Base-by-base conservation (phyloP, 495 filamentous ascomycete species). In the Penicillium desertorum region DNA sequence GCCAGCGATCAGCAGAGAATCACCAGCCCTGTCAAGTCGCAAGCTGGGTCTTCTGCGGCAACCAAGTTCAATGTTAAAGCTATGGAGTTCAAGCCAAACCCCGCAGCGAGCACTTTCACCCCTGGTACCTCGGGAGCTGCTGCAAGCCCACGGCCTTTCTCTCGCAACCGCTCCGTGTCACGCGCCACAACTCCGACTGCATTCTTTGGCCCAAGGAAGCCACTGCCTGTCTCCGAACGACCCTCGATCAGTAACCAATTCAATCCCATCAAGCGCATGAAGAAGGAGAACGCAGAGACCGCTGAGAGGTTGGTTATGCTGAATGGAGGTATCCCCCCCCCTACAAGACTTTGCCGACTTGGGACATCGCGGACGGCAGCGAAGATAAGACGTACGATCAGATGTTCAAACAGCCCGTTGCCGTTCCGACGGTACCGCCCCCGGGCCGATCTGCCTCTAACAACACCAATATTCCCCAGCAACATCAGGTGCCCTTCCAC, bases 31-130 rank as follows among this genome's bases (percentile, higher is more conserved):
- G 71, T 64, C 25, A 76, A 78, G 63, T 50, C 73, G n/a, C 80
- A 79, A 32, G 79, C 80, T 2, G 75, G 72, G 0, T 80, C 79
- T 29, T 76, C 79, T 51, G 74, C 80, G 44, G 81, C 83, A 10
- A 79, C 79, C 25, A 88, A 90, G 68, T 83, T 96, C 74, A 95
- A 96, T 62, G 90, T 89, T 2, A 86, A 84, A 48, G 92, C 88
- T 30, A 80, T 85, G 63, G 91, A 95, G 64, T 96, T 96, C 73
- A 84, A 86, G 60, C 91, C 91, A 4, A 92, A 86, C 63, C 84
- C 90, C 9, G 85, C 87, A 39, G 91, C 91, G 4, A 85, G 78
- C 44, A 76, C 87, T 0, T 96, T 96, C 71, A 90, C 82, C 57
- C 91, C 90, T n/a, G 81, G 78, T 37, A 71, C 83, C 61, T 52